These are phyloP conservation scores for Leccinum ochraceum DNA, from an alignment of 768 basidiomycete species.

Conservation along the genomic window DNA sequence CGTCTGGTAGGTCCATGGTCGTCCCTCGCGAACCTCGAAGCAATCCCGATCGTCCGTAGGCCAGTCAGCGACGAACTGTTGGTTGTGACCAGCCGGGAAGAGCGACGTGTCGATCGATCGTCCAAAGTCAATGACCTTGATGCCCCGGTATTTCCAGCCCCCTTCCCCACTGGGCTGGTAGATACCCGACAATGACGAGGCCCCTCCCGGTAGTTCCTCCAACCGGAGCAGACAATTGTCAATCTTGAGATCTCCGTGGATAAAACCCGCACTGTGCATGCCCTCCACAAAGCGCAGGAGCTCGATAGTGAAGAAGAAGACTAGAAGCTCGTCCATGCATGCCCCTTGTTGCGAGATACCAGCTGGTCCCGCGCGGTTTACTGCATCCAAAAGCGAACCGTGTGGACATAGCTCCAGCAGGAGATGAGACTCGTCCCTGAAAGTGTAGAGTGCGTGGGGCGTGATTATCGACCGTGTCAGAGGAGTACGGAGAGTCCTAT, in stretches of 20 bases:
- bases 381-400: conserved; percentile 88
- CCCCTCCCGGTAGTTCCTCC: conserved; percentile 74
- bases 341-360: conserved; percentile 80
- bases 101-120: conserved; percentile 83
- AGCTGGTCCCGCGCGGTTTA: conserved; percentile 78
- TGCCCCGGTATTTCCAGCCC: conserved; percentile 87
- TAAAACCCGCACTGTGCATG: conserved; percentile 80
- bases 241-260: conserved; percentile 98
- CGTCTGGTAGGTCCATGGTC: conserved; percentile 91
- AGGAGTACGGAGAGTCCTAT: conserved; percentile 58
- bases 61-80: conserved; percentile 88
- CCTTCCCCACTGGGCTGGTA: conserved; percentile 78
- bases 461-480: conserved; percentile 69
- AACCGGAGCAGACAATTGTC: conserved; percentile 97
- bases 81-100: conserved; percentile 65
- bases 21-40: conserved; percentile 79
- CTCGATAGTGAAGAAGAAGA: conserved; percentile 94
- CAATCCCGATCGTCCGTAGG: conserved; percentile 89
- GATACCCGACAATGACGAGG: conserved; percentile 66
- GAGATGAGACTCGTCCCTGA: conserved; percentile 86
- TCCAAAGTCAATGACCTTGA: conserved; percentile 98
- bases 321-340: conserved; percentile 88
- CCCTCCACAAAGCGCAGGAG: conserved; percentile 80
- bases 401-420: conserved; percentile 87
- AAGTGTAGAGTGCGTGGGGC: conserved; percentile 81